Evolutionary conservation across 495 filamentous ascomycete genomes (phyloP), one percentile per base, ranked within the genome.

Genomic region (Penicillium coprophilum): DNA sequence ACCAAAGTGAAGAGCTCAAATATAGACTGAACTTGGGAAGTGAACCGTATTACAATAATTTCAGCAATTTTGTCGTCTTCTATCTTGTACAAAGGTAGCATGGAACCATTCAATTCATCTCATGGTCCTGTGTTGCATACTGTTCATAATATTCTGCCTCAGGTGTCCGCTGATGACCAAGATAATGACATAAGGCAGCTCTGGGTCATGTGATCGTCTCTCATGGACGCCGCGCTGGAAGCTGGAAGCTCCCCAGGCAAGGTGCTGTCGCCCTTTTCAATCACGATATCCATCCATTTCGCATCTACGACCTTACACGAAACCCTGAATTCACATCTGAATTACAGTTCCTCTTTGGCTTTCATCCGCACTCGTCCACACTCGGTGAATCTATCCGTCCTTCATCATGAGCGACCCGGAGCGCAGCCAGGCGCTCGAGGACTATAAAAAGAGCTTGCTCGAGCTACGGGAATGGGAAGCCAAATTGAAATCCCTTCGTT

Each of bases 391-490:
- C 46, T 39, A 28, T 44, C 34, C 44, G 38, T 55, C 56, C 38
- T 56, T 57, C 72, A 73, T 57, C 46, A 82, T 82, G 80, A 74
- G 68, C 61, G 80, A 82, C 60, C 77, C 79, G 52, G 92, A 96
- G 81, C 83, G 92, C 67, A 80, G 88, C 50, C 84, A 89, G 69
- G 88, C 92, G 66, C 85, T 97, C 62, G 83, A 91, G 58, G 85
- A 90, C 46, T 96, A 92, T 84, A 94, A 93, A 79, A 82, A 81
- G 56, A 96, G 94, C 81, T 85, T 99, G 53, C 78, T 97, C 69
- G 94, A 99, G 72, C 92, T 95, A 53, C 86, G 94, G 74, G 95
- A 99, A 81, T 97, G 91, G 90, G 95, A 99, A 71, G 86, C 95
- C 21, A 98, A 97, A 81, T 80, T 98, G 44, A 97, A 96, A 75